Conservation (phyloP, 805 yeast genomes). For the Metschnikowia picachoensis region DNA sequence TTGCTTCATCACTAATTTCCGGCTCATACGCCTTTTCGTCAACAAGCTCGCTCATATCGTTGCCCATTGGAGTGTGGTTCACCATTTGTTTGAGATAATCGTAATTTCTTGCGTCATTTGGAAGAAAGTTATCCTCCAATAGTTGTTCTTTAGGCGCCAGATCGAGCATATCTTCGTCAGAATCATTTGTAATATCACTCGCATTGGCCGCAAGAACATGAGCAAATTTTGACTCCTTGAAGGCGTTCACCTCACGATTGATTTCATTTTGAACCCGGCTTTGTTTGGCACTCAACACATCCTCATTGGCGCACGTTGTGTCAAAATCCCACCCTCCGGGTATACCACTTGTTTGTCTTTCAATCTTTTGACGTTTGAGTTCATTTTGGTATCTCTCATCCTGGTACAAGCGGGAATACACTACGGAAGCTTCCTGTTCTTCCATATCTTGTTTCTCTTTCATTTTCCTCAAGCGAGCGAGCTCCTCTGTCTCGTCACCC, state of each 20-base stretch:
- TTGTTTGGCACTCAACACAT: conserved; percentile 28
- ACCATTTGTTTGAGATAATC: conserved; percentile 36
- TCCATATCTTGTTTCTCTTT: conserved; percentile 31
- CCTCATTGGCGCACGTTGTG: conserved; percentile 8
- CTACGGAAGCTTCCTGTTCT: conserved; percentile 41
- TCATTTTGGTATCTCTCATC: conserved; percentile 29
- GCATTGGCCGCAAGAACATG: conserved; percentile 25
- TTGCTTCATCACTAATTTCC: conserved; percentile 40
- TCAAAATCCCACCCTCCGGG: conserved; percentile 38
- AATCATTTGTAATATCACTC: conserved; percentile 31
- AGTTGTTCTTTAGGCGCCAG: conserved; percentile 12
- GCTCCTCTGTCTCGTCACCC: conserved; percentile 24
- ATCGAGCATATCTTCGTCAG: conserved; percentile 19
- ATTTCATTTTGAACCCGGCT: conserved; percentile 31
- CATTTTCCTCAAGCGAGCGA: conserved; percentile 31
- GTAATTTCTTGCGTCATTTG: conserved; percentile 18
- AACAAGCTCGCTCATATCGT: conserved; percentile 38
- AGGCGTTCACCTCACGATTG: conserved; percentile 21
- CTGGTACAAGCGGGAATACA: conserved; percentile 29
- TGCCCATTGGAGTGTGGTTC: conserved; percentile 28
- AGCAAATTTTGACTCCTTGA: conserved; percentile 21
- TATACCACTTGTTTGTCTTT: conserved; percentile 26
- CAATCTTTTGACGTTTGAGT: conserved; percentile 32
- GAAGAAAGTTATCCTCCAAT: conserved; percentile 13
- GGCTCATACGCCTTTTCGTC: conserved; percentile 73